These are phyloP conservation scores for Leishmania gerbilli DNA, from an alignment of 208 protist species.

Conservation along the genomic window DNA sequence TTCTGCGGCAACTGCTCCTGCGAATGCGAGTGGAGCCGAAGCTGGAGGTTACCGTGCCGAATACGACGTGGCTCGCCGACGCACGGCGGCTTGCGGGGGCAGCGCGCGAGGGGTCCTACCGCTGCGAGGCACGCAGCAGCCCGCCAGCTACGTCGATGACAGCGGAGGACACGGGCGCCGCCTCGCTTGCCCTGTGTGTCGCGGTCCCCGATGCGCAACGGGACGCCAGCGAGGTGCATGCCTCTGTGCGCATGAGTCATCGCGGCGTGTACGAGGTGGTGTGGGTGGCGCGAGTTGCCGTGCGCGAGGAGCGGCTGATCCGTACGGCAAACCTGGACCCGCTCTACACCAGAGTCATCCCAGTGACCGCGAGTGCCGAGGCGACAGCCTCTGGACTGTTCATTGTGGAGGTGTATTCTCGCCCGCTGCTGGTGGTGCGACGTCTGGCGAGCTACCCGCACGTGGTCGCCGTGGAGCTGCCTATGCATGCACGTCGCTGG, in stretches of 20 bases:
- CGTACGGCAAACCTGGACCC: constrained; percentile 52
- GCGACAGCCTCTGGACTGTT: neutral
- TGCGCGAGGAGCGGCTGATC: constrained; percentile 32
- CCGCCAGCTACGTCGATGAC: neutral
- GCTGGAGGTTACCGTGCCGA: constrained; percentile 46
- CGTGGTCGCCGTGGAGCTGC: constrained; percentile 47
- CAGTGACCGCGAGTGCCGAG: neutral
- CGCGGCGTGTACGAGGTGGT: constrained; percentile 64
- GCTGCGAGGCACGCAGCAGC: constrained; percentile 22
- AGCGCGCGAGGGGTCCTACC: constrained; percentile 43
- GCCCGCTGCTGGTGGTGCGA: constrained; percentile 57
- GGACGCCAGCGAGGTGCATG: constrained; percentile 43
- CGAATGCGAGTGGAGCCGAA: constrained; percentile 42
- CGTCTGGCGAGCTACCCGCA: constrained; percentile 55
- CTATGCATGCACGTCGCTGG: constrained; percentile 70
- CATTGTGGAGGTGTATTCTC: constrained; percentile 57
- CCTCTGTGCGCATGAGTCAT: constrained; percentile 34
- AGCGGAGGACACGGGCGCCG: neutral
- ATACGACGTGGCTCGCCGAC: constrained; percentile 40
- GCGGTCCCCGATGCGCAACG: constrained; percentile 2
- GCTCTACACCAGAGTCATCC: constrained; percentile 35
- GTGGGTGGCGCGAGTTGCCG: constrained; percentile 53
- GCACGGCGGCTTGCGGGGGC: constrained; percentile 18
- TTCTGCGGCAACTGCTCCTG: constrained; percentile 42
- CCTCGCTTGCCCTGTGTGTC: neutral